Evolutionary conservation across 129 eudicot species (phyloP), one percentile per base, ranked within the genome.

Genomic region (Flaveria ramosissima): DNA sequence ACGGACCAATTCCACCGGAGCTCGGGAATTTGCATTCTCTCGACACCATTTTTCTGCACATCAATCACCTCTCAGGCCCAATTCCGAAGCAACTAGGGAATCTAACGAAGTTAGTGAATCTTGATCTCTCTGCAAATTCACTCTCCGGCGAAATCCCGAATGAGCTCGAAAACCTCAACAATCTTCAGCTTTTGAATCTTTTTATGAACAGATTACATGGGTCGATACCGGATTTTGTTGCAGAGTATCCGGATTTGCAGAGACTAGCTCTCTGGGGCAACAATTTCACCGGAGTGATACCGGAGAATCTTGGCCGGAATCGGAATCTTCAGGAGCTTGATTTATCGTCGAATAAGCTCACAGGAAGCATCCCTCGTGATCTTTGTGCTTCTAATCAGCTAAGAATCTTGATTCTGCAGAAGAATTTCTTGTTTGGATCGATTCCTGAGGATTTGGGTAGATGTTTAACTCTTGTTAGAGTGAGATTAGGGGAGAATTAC

Each of bases 301-400:
- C 99, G 1, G 76, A 48, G 74, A 87, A 77, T 73, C 88, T 95
- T 47, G 99, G 99, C 16, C 77, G 52, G 51, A 89, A 89, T 78
- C 85, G 80, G 85, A 86, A 70, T 82, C 94, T 95, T 56, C 85
- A 72, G 26, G 89, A 66, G 74, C 82, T 95, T 14, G 99, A 95
- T 84, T 86, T 95, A 86, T 95, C 99, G 13, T 83, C 96, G 24
- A 95, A 95, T 73, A 95, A 95, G 93, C 97, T 95, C 81, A 95
- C 99, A 2, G 99, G 97, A 76, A 89, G 83, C 9, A 89, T 95
- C 73, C 99, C 99, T 32, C 65, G 80, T 16, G 75, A 82, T 73
- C 86, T 95, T 71, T 95, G 99, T 84, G 89, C 88, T 15, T 89
- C 90, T 12, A 82, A 74, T 21, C 89, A 80, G 83, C 90, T 95